A percentile compares a stretch with the other conserved stretches of the same genome.
These are phyloP conservation scores for Candida methanosorbosa DNA, from an alignment of 805 yeast species.

Conservation along the genomic window DNA sequence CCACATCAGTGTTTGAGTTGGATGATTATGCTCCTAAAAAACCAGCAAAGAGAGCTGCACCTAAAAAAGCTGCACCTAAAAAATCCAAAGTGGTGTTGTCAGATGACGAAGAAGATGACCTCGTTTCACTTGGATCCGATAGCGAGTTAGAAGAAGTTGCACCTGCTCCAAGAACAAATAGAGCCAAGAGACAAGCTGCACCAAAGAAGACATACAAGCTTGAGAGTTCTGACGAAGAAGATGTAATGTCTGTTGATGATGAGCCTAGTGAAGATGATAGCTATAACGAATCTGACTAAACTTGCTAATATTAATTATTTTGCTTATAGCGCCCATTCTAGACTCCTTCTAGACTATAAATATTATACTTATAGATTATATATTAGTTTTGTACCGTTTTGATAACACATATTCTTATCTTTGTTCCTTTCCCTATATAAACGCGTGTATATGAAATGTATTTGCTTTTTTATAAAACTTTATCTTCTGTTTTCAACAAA, in stretches of 20 bases:
- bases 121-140: not conserved
- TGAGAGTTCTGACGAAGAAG: slow-evolving; percentile 12
- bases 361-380: too few species aligned
- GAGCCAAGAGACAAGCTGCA: slow-evolving; percentile 4
- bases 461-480: too few species aligned
- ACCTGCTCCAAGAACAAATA: slow-evolving; percentile 1
- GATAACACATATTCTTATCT: too few species aligned
- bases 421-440: too few species aligned
- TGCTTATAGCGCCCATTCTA: too few species aligned
- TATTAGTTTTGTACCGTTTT: too few species aligned
- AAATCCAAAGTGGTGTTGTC: slow-evolving; percentile 4
- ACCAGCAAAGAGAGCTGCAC: slow-evolving; percentile 2
- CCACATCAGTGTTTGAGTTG: slow-evolving; percentile 1
- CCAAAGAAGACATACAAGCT: slow-evolving; percentile 9
- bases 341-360: too few species aligned
- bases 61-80: slow-evolving; percentile 5
- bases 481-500: too few species aligned
- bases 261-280: too few species aligned
- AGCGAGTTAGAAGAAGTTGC: slow-evolving; percentile 4
- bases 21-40: slow-evolving; percentile 4
- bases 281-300: slow-evolving; percentile 11
- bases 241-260: slow-evolving; percentile 7
- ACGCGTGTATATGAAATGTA: too few species aligned
- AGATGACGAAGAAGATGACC: slow-evolving; percentile 8
- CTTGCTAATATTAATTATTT: not conserved